Evolutionary conservation across 441 rosid genomes (phyloP), one percentile per base, ranked within the genome.

Genomic region (Populus hybrid): DNA sequence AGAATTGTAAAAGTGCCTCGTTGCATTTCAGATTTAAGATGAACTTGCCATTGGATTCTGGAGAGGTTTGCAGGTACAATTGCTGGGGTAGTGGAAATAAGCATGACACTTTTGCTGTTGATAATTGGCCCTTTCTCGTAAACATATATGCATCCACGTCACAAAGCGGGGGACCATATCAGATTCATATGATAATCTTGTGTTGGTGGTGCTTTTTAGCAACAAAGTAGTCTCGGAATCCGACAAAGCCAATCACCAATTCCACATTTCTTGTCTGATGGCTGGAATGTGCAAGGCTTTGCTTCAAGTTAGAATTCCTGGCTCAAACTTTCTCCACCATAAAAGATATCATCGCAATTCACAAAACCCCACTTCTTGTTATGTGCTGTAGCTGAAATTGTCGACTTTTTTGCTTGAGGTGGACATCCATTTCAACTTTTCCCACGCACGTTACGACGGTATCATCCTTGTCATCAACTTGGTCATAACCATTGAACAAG

Each of bases 101-200:
- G 20, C 38, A 28, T 35, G 75, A 28, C 73, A 21, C 64, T 35
- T 54, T 72, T 26, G 23, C 71, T 50, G 72, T 50, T 46, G 80
- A 11, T 10, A 59, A 16, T 38, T 63, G 82, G 79, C 74, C 57
- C 30, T 76, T 81, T 79, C 70, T 14, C 14, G 24, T 35, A 32
- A 65, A 34, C 63, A 61, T 77, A 54, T 24, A 10, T 76, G 78
- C 77, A 78, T 78, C 46, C 34, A 36, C 70, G 26, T n/a, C 26
- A 73, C 77, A 78, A 67, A 72, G 73, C 10, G 28, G 83, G 84
- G 75, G 69, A 46, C 82, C 83, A 67, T 46, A 66, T 12, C 7
- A 24, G 68, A 76, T 84, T 74, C 69, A 18, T 69, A 26, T 26
- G 26, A 26, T 26, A 50, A 42, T 70, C 77, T 79, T 50, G 66